A percentile compares a stretch with the other conserved stretches of the same genome.
phyloP scores from a whole-genome alignment of 371 early-diverging fungal genomes.

The Rhizopus microsporus region DNA sequence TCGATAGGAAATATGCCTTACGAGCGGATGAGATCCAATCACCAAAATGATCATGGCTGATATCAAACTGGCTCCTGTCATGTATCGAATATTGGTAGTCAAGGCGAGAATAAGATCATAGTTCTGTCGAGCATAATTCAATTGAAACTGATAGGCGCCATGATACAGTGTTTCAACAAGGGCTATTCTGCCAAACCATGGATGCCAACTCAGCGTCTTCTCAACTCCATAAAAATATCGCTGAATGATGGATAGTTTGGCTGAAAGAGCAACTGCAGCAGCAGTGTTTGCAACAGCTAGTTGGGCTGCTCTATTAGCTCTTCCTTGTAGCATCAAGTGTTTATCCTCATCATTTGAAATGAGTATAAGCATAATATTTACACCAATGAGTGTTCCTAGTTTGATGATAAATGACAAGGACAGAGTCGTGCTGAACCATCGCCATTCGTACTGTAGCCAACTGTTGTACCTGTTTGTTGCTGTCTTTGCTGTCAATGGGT shows the following conservation, averaged over 20 bases:
- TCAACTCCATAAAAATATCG: conserved; percentile 15
- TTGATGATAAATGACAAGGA: conserved; percentile 1
- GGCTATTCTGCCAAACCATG: conserved; percentile 35
- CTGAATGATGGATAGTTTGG: conserved; percentile 23
- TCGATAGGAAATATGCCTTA: conserved; percentile 32
- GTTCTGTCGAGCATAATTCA: conserved; percentile 23
- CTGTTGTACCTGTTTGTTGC: not conserved
- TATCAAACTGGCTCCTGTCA: conserved; percentile 28
- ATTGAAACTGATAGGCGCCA: conserved; percentile 30
- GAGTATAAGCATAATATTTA: conserved; percentile 11
- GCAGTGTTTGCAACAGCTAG: conserved; percentile 36
- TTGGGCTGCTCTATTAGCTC: conserved; percentile 39
- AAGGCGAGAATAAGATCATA: conserved; percentile 12
- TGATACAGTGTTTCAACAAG: conserved; percentile 31
- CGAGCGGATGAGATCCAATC: conserved; percentile 37
- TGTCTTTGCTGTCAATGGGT: not conserved
- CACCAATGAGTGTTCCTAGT: not conserved
- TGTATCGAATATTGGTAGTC: conserved; percentile 27
- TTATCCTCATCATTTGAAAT: conserved; percentile 7
- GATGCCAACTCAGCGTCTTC: conserved; percentile 32
- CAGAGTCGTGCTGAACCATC: not conserved
- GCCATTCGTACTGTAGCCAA: conserved; percentile 9
- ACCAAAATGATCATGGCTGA: conserved; percentile 12
- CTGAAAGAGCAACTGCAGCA: conserved; percentile 32
- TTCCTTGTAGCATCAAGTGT: conserved; percentile 21